Conservation (phyloP, 2,329 filamentous ascomycete genomes). For the Emericellopsis cladophorae region DNA sequence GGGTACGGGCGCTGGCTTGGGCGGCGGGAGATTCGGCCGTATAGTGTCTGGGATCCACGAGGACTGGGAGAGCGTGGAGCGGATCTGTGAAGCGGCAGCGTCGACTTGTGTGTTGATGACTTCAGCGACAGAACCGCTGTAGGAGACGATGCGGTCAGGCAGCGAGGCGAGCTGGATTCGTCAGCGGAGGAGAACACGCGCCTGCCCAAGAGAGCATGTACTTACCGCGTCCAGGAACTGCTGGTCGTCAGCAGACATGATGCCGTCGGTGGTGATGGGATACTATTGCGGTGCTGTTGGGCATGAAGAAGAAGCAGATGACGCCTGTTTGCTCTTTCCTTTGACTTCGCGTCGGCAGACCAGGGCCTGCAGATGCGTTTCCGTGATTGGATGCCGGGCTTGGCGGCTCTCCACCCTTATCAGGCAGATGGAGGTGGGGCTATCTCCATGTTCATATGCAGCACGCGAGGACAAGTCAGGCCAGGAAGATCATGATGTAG, state of each 20-base stretch:
- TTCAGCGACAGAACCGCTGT: conserved; percentile 52
- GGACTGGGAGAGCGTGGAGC: conserved; percentile 53
- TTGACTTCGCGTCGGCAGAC: no score
- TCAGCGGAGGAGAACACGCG: no score
- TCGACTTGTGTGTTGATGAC: conserved; percentile 76
- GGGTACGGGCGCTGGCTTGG: conserved; percentile 19
- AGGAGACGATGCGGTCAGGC: conserved; percentile 3
- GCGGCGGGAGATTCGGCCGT: conserved; percentile 36
- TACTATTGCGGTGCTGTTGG: not conserved
- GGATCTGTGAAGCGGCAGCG: conserved; percentile 55
- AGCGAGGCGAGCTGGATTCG: conserved; percentile 1
- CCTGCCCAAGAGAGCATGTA: not conserved
- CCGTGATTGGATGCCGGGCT: no score
- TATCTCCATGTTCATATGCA: no score
- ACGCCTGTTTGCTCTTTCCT: no score
- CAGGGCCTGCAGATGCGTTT: no score
- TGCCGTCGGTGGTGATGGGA: conserved; percentile 9
- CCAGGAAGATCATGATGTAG: no score
- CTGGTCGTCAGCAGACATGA: conserved; percentile 70
- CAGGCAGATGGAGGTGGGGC: no score
- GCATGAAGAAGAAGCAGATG: not conserved
- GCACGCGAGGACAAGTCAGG: no score
- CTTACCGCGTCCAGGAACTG: conserved; percentile 67
- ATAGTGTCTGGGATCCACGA: conserved; percentile 63
- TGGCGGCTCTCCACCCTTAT: no score